Conservation (phyloP, 192 early-diverging fungal species). For the Coemansia sp. region DNA sequence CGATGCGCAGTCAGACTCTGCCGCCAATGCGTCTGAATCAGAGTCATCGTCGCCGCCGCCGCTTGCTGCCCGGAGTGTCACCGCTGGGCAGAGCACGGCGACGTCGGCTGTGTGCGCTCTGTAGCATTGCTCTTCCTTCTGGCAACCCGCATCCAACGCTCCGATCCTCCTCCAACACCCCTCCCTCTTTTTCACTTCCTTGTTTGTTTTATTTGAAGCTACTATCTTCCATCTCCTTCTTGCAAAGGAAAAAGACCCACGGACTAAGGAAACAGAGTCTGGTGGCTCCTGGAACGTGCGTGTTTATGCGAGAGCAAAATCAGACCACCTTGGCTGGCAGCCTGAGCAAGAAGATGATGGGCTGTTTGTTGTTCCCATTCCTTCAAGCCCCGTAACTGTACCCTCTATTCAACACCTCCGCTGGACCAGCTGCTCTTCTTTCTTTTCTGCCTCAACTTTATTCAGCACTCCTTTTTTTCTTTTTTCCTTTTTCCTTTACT, state of each 20-base stretch:
- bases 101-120: constrained; percentile 6
- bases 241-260: no score
- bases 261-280: no score
- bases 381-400: no score
- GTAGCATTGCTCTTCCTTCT: background rate
- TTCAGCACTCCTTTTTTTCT: background rate
- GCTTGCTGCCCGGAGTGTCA: background rate
- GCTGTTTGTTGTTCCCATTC: no score
- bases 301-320: no score
- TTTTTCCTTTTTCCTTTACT: background rate
- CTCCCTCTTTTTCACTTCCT: background rate
- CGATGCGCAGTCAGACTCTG: background rate
- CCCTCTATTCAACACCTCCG: background rate
- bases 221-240: no score
- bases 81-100: background rate
- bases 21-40: background rate
- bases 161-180: background rate
- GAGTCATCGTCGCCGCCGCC: background rate
- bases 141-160: background rate
- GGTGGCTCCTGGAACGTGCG: no score
- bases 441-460: constrained; percentile 2
- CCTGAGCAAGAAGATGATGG: no score
- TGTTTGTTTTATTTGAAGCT: no score
- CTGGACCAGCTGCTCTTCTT: background rate
- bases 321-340: no score